phyloP scores from a whole-genome alignment of 768 basidiomycete species.

The Mycena latifolia region DNA sequence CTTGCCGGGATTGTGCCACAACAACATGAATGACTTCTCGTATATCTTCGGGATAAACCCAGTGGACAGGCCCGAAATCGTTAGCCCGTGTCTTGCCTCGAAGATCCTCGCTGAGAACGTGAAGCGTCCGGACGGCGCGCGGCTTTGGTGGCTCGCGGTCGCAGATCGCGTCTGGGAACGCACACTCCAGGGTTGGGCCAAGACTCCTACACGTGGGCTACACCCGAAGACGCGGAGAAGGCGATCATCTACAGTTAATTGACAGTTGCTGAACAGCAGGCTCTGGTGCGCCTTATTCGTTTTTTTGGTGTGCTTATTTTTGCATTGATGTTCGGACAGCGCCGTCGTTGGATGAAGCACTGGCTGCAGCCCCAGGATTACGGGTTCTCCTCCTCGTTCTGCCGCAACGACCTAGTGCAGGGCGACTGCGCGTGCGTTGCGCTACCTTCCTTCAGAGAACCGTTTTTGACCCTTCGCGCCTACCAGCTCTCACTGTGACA shows the following conservation, averaged over 20 bases:
- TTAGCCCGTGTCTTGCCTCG: not conserved
- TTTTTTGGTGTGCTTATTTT: not conserved
- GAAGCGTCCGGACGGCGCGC: slow-evolving; percentile 7
- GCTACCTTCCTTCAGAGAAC: not conserved
- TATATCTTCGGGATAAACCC: slow-evolving; percentile 8
- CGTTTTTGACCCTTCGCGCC: too few relatives aligned
- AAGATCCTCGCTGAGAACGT: slow-evolving; percentile 13
- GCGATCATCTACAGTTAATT: not conserved
- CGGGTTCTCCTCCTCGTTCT: slow-evolving; percentile 9
- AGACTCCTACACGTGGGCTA: not conserved
- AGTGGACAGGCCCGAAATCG: not conserved
- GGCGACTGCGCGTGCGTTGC: slow-evolving; percentile 1
- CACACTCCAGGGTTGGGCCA: not conserved
- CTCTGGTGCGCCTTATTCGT: not conserved
- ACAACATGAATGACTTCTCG: slow-evolving; percentile 14
- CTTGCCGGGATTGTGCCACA: slow-evolving; percentile 8
- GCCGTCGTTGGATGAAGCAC: slow-evolving; percentile 3
- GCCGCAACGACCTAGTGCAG: slow-evolving; percentile 3
- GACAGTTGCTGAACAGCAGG: not conserved
- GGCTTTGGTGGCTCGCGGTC: slow-evolving; percentile 3
- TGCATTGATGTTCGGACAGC: not conserved
- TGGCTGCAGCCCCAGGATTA: not conserved
- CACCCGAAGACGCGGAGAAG: not conserved
- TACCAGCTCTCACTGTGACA: too few relatives aligned
- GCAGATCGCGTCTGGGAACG: not conserved